Base-by-base conservation (phyloP, 2,329 filamentous ascomycete species). In the Phialemoniopsis sp. region DNA sequence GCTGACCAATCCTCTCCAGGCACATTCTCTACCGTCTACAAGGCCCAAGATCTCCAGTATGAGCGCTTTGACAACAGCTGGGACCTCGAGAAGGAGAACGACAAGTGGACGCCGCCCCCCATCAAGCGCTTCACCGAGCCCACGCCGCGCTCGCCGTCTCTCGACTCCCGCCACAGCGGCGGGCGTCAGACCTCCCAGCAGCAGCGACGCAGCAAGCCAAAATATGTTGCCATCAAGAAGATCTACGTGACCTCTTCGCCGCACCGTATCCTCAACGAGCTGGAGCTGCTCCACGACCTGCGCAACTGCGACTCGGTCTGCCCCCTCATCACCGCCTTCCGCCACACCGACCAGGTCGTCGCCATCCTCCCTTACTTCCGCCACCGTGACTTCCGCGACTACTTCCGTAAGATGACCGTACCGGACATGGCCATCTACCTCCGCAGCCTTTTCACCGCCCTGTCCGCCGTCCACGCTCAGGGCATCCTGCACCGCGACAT, bases 231-330 rank as follows among this genome's bases (percentile, higher is more conserved):
- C 15, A 87, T 98, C 63, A 98, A 98, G 69, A 98, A 98, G 69
- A 98, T 98, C 52, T 98, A 98, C 62, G 93, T 97, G 48, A 98
- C 94, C 1, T 96, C 90, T 46, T 96, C 89, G 50, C 93, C 93
- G 0, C 76, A 83, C 19, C 87, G 93, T 34, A 97, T 98, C 51
- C 80, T 95, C 57, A 98, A 98, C 66, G 93, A 98, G 64, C 81
- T 98, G 14, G 91, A 97, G 53, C 76, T 98, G 16, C 78, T 98
- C 16, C 82, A 95, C 58, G 89, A 95, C 57, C 77, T 98, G 8
- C 80, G 86, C 36, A 79, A 85, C 41, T 95, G 86, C 43, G 76
- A 80, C 30, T 89, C 88, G 3, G 90, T 98, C 18, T 97, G 93
- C 52, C 91, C 93, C 28, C 76, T 98, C 15, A 95, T 98, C 60